A percentile compares a stretch with the other conserved stretches of the same genome.
phyloP scores from a whole-genome alignment of 345 rosid species.

The Diplotaxis tenuifolia region DNA sequence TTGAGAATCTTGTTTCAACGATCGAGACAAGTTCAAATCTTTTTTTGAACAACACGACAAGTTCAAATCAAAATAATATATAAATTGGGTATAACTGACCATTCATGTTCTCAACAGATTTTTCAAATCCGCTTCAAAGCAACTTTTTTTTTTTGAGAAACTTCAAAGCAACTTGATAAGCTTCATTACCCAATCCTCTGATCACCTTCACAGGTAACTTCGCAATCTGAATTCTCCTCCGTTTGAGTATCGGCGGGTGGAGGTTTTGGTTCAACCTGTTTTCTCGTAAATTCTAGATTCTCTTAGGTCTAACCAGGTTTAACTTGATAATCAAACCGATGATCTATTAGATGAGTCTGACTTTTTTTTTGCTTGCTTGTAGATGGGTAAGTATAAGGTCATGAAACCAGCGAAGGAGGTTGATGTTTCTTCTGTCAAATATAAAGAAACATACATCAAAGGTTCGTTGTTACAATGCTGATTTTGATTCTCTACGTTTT shows the following conservation, averaged over 20 bases:
- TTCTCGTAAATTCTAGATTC: neutral
- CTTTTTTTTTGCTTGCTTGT: neutral
- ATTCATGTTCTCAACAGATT: constrained; percentile 29
- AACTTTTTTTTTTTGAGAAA: too few relatives aligned
- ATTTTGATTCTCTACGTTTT: neutral
- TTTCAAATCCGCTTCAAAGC: constrained; percentile 4
- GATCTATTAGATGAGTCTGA: too few relatives aligned
- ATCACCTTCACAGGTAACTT: constrained; percentile 11
- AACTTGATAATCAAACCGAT: too few relatives aligned
- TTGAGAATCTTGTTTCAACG: neutral
- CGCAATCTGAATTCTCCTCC: neutral
- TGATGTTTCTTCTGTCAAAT: constrained; percentile 54
- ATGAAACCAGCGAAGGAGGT: constrained; percentile 54
- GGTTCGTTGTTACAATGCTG: constrained; percentile 39
- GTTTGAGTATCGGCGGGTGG: too few relatives aligned
- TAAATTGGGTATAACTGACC: neutral
- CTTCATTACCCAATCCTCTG: neutral
- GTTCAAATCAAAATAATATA: too few relatives aligned
- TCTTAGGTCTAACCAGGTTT: neutral
- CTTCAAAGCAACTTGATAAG: neutral
- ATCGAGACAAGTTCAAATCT: neutral
- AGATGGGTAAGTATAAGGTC: constrained; percentile 62
- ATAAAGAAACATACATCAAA: constrained; percentile 49
- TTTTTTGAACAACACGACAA: too few relatives aligned
- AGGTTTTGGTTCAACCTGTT: too few relatives aligned